A percentile compares a stretch with the other conserved stretches of the same genome.
These are phyloP conservation scores for Cyphellophora europaea DNA, from an alignment of 2,329 filamentous ascomycete species.

Conservation along the genomic window DNA sequence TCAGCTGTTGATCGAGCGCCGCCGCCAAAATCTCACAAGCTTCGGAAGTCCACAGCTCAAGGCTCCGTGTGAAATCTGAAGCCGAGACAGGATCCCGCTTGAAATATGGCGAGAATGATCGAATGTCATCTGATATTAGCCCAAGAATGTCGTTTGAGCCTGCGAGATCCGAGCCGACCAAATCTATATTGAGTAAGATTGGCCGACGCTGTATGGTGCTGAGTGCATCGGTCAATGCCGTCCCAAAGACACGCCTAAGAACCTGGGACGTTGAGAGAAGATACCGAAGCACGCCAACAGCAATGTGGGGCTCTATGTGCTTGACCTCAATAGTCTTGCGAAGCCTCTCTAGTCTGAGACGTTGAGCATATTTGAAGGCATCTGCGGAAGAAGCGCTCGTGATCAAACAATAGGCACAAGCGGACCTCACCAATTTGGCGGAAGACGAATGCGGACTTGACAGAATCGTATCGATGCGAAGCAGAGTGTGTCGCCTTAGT, in stretches of 20 bases:
- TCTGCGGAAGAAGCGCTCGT: slow-evolving; percentile 73
- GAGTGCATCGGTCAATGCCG: slow-evolving; percentile 61
- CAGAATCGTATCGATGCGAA: slow-evolving; percentile 50
- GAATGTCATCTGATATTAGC: slow-evolving; percentile 77
- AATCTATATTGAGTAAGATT: slow-evolving; percentile 60
- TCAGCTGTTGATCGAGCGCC: slow-evolving; percentile 54
- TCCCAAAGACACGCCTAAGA: slow-evolving; percentile 66
- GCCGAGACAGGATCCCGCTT: slow-evolving; percentile 67
- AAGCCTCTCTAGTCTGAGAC: slow-evolving; percentile 62
- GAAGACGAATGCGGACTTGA: slow-evolving; percentile 33
- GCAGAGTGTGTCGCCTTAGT: slow-evolving; percentile 55
- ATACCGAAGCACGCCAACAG: slow-evolving; percentile 54
- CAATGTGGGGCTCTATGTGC: slow-evolving; percentile 42
- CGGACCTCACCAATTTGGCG: slow-evolving; percentile 54
- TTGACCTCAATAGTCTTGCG: slow-evolving; percentile 32
- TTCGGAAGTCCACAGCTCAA: slow-evolving; percentile 54
- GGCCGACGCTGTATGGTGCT: slow-evolving; percentile 58
- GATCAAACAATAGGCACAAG: slow-evolving; percentile 74
- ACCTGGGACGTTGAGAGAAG: slow-evolving; percentile 70
- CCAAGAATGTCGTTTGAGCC: slow-evolving; percentile 67
- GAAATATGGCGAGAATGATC: slow-evolving; percentile 78
- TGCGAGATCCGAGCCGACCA: slow-evolving; percentile 43
- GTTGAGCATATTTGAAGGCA: slow-evolving; percentile 68
- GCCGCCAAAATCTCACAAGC: slow-evolving; percentile 51
- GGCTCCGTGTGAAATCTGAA: slow-evolving; percentile 49